A percentile compares a stretch with the other conserved stretches of the same genome.
phyloP scores from a whole-genome alignment of 1,139 yeast genomes.

The Saccharomycopsis phalli region DNA sequence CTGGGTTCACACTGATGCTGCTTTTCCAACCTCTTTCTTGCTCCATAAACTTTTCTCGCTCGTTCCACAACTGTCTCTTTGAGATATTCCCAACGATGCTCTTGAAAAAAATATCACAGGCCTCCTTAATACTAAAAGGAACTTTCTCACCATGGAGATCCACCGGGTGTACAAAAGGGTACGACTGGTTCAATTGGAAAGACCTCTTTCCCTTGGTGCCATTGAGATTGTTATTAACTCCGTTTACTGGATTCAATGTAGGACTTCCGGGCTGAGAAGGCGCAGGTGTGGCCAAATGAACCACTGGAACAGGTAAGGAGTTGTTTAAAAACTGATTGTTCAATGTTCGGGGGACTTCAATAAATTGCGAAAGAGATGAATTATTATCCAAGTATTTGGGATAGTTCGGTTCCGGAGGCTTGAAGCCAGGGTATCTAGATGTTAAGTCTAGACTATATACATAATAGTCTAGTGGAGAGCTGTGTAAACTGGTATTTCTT shows the following conservation, averaged over 20 bases:
- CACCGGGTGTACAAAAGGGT: slow-evolving; percentile 71
- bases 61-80: slow-evolving; percentile 62
- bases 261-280: slow-evolving; percentile 79
- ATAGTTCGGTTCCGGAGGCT: slow-evolving; percentile 38
- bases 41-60: slow-evolving; percentile 57
- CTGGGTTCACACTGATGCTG: slow-evolving; percentile 17
- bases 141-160: slow-evolving; percentile 30
- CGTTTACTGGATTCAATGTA: slow-evolving; percentile 23
- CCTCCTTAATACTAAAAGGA: slow-evolving; percentile 77
- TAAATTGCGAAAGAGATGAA: slow-evolving; percentile 45
- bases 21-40: slow-evolving; percentile 65
- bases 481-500: slow-evolving; percentile 30
- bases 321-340: slow-evolving; percentile 46
- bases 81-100: slow-evolving; percentile 61
- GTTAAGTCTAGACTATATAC: slow-evolving; percentile 67
- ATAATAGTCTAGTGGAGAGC: slow-evolving; percentile 75
- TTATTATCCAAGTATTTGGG: slow-evolving; percentile 42
- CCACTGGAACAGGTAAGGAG: slow-evolving; percentile 50
- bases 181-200: slow-evolving; percentile 69
- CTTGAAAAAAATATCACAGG: slow-evolving; percentile 52
- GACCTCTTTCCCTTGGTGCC: slow-evolving; percentile 64
- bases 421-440: slow-evolving; percentile 66
- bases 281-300: slow-evolving; percentile 82
- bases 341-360: slow-evolving; percentile 52
- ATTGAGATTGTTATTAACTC: slow-evolving; percentile 39